A percentile compares a stretch with the other conserved stretches of the same genome.
phyloP scores from a whole-genome alignment of 176 grass and related monocot species.

The Rhynchospora tenuis region DNA sequence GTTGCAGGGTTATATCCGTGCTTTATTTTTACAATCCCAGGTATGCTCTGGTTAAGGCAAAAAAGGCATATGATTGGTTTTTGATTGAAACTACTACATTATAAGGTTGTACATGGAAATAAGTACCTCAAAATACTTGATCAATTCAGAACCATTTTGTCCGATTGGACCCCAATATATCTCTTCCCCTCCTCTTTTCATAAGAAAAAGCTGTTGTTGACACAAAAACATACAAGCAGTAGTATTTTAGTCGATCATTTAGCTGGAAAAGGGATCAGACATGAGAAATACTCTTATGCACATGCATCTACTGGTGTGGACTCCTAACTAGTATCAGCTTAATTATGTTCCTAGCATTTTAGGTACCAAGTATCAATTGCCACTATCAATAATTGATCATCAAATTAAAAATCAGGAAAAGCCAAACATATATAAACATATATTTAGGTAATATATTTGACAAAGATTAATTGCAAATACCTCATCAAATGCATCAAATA shows the following conservation, averaged over 20 bases:
- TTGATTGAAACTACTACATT: background rate
- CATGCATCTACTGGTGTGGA: background rate
- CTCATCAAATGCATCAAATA: constrained; percentile 65
- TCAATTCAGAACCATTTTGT: constrained; percentile 47
- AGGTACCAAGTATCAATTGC: background rate
- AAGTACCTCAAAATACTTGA: constrained; percentile 73
- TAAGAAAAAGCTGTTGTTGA: constrained; percentile 46
- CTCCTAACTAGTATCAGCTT: background rate
- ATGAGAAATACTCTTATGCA: background rate
- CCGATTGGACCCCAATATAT: constrained; percentile 66
- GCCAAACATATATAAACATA: background rate
- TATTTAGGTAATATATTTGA: background rate
- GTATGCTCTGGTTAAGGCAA: constrained; percentile 30
- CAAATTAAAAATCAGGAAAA: background rate
- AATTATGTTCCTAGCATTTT: too few relatives aligned
- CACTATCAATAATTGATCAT: background rate
- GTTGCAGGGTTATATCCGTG: constrained; percentile 75
- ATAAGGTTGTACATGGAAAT: background rate
- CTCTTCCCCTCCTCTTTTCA: constrained; percentile 59
- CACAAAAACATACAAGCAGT: background rate
- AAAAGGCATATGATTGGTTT: background rate
- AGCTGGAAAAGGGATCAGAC: background rate
- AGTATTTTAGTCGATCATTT: background rate
- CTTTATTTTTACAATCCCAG: constrained; percentile 36
- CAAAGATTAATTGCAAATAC: constrained; percentile 7